phyloP scores from a whole-genome alignment of 2,329 filamentous ascomycete genomes.

The Curvularia eragrostidis region DNA sequence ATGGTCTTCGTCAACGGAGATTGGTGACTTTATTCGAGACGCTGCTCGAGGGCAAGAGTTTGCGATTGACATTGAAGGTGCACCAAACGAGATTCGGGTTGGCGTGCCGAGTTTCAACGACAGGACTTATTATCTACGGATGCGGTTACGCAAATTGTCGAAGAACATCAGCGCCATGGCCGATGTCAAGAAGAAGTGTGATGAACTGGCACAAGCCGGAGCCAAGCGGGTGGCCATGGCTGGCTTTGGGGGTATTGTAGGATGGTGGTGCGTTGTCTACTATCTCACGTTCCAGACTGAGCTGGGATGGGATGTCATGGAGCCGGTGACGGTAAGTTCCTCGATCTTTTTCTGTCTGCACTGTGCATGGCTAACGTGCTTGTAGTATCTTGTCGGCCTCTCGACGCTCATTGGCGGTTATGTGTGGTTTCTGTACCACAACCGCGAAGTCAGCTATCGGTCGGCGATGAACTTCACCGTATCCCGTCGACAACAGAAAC shows the following conservation, averaged over 20 bases:
- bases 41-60: slow-evolving; percentile 86
- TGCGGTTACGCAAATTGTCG: slow-evolving; percentile 75
- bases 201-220: slow-evolving; percentile 74
- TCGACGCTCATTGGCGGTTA: slow-evolving; percentile 88
- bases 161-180: slow-evolving; percentile 72
- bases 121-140: slow-evolving; percentile 85
- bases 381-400: slow-evolving; percentile 78
- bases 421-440: slow-evolving; percentile 92
- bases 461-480: slow-evolving; percentile 88
- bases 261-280: slow-evolving; percentile 86
- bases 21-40: slow-evolving; percentile 93
- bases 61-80: slow-evolving; percentile 79
- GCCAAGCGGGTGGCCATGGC: slow-evolving; percentile 81
- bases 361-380: slow-evolving; percentile 4
- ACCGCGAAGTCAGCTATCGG: slow-evolving; percentile 85
- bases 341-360: background rate
- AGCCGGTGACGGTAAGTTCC: slow-evolving; percentile 72
- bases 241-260: slow-evolving; percentile 74
- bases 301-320: slow-evolving; percentile 88
- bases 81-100: slow-evolving; percentile 71
- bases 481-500: slow-evolving; percentile 73
- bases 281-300: slow-evolving; percentile 71
- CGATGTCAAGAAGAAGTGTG: slow-evolving; percentile 81
- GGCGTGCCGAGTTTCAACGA: slow-evolving; percentile 88
- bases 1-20: slow-evolving; percentile 87